Base-by-base conservation (phyloP, 306 rosid species). In the Mimosa pudica region DNA sequence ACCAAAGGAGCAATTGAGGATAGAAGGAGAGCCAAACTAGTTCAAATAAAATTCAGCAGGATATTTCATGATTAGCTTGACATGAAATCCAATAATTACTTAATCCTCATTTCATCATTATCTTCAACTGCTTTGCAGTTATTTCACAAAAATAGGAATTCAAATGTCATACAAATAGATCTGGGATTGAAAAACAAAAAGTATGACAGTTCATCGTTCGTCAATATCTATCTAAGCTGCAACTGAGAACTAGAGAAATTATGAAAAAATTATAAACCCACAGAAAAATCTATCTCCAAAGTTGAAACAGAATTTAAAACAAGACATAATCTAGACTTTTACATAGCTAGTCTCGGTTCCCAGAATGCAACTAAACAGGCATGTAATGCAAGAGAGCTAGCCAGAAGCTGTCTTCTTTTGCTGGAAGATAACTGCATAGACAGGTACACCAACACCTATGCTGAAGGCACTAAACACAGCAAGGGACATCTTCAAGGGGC, bases 331-430 rank as follows among this genome's bases (percentile, higher is more conserved):
- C 79, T 77, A 55, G 70, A 77, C 49, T 66, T 77, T 9, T 75
- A 73, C 55, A 65, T 17, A 8, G 12, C 79, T 81, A 70, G 77
- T 83, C 77, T 48, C 62, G 81, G 81, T 77, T 72, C 70, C 72
- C 74, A 81, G 77, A 57, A 76, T 74, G 78, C 70, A 41, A 74
- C 83, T 78, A 57, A 63, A 70, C 35, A 38, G 20, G 46, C n/a
- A 57, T 38, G 11, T 12, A 42, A 78, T 64, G 73, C 33, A 30
- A 47, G 17, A 81, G 57, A 4, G 18, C 73, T 85, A 87, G 2
- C 12, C 81, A 84, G 90, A 87, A 62, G 88, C 84, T 68, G 90
- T 82, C 83, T 82, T 87, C 90, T 84, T 84, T 79, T 87, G 90
- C 83, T 87, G 90, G 84, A 84, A 87, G 68, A 82, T 44, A 55